Percentiles rank a stretch among this genome's conserved stretches.
These are phyloP conservation scores for Anastatica hierochuntica DNA, from an alignment of 345 rosid species.

Conservation along the genomic window DNA sequence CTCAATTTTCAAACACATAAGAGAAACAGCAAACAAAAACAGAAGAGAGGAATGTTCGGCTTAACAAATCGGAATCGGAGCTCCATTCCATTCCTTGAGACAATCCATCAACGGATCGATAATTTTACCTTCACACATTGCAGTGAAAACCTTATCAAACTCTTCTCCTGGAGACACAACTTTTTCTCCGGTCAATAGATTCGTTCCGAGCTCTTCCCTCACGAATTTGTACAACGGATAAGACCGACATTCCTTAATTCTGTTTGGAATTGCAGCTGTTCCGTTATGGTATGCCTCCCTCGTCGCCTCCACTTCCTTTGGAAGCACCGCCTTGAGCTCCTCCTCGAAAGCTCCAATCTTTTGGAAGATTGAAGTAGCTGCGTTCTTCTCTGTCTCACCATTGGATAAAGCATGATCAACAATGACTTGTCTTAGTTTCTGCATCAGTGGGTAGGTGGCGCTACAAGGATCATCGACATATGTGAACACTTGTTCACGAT, in stretches of 20 bases:
- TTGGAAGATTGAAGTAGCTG: slow-evolving; percentile 42
- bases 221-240: slow-evolving; percentile 59
- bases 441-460: slow-evolving; percentile 48
- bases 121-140: slow-evolving; percentile 53
- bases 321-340: slow-evolving; percentile 40
- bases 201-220: slow-evolving; percentile 51
- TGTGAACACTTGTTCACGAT: slow-evolving; percentile 38
- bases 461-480: slow-evolving; percentile 64
- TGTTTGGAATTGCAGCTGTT: slow-evolving; percentile 35
- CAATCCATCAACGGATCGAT: slow-evolving; percentile 68
- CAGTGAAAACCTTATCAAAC: slow-evolving; percentile 56
- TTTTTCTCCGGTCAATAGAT: slow-evolving; percentile 51
- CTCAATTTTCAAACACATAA: not conserved
- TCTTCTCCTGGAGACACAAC: slow-evolving; percentile 49
- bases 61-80: slow-evolving; percentile 56
- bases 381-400: slow-evolving; percentile 42
- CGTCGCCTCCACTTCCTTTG: slow-evolving; percentile 50
- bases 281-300: slow-evolving; percentile 40
- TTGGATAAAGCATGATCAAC: slow-evolving; percentile 52
- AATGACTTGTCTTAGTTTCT: slow-evolving; percentile 51
- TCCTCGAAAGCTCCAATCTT: slow-evolving; percentile 58
- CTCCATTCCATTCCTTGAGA: slow-evolving; percentile 67
- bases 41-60: slow-evolving; percentile 1
- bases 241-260: slow-evolving; percentile 57
- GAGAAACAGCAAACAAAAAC: not conserved